These are phyloP conservation scores for Salix purpurea DNA, from an alignment of 345 rosid genomes.

Conservation along the genomic window DNA sequence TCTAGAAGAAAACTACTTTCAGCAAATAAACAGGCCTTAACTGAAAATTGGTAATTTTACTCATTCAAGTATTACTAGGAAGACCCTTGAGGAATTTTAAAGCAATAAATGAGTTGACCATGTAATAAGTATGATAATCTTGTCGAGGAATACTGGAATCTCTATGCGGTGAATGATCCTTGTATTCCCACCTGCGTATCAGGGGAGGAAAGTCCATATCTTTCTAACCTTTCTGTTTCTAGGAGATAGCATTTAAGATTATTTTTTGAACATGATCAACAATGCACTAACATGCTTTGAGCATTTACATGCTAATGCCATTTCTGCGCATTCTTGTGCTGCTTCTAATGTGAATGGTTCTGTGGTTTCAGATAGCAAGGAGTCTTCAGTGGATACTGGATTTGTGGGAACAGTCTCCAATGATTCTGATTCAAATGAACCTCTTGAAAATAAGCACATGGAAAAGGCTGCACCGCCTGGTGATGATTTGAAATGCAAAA, in stretches of 20 bases:
- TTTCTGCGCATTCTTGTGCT: constrained; percentile 4
- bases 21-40: no score
- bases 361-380: constrained; percentile 34
- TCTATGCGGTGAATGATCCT: neutral
- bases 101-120: neutral
- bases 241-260: neutral
- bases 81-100: neutral
- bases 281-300: constrained; percentile 1
- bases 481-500: constrained; percentile 24
- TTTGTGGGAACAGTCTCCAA: constrained; percentile 13
- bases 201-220: neutral
- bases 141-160: neutral
- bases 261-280: neutral
- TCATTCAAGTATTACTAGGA: neutral
- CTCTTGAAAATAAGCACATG: constrained; percentile 19
- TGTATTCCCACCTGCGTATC: neutral
- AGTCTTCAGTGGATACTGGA: constrained; percentile 25
- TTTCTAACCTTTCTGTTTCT: neutral
- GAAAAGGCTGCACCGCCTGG: constrained; percentile 18
- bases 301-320: constrained; percentile 2
- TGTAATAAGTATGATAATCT: neutral
- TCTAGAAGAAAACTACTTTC: no score
- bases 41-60: neutral
- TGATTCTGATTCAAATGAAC: constrained; percentile 24
- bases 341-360: constrained; percentile 18